Base-by-base conservation (phyloP, 2,329 filamentous ascomycete genomes). In the Xylariaceae sp. region DNA sequence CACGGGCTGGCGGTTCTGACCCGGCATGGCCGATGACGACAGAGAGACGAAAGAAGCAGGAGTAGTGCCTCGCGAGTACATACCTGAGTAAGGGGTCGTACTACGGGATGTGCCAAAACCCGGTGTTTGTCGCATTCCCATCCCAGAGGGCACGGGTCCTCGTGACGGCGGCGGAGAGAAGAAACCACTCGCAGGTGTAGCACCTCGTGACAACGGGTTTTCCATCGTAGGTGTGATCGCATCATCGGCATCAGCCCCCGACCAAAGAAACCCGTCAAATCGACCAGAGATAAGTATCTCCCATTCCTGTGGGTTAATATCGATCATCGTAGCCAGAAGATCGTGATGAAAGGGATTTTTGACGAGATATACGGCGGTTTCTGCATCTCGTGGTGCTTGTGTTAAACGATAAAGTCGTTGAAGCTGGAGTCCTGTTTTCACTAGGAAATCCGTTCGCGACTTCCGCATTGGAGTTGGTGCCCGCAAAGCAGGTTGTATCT, bases 241-340 rank as follows among this genome's bases (percentile, higher is more conserved):
- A 35, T 79, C 77, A 21, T 82, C 81, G n/a, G 64, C 70, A 47
- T 97, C 92, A 6, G 91, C 91, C 18, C 93, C 93, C 37, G 91
- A 96, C 85, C 93, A 96, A 16, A 97, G 80, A 73, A 97, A 97
- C 3, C 93, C 93, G 67, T 97, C 92, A 65, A 97, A 97, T 23
- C 93, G 88, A 23, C 93, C 93, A 0, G 93, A 97, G 4, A 88
- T 91, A 10, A 97, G 80, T 50, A 97, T 96, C 58, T 97, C 93
- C 93, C 93, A 97, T 72, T 97, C 93, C n/a, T 90, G 89, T 40
- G 86, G 83, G 67, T 88, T 94, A 63, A 97, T 94, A 46, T 92
- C 91, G 29, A 89, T 87, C 43, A 97, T 81, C 0, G 93, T 96
- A 33, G 91, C 86, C 3, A 97, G 83, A 26, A 96, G 85, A 66